These are phyloP conservation scores for Cordyceps cateniannulata DNA, from an alignment of 2,329 filamentous ascomycete genomes.

Conservation along the genomic window DNA sequence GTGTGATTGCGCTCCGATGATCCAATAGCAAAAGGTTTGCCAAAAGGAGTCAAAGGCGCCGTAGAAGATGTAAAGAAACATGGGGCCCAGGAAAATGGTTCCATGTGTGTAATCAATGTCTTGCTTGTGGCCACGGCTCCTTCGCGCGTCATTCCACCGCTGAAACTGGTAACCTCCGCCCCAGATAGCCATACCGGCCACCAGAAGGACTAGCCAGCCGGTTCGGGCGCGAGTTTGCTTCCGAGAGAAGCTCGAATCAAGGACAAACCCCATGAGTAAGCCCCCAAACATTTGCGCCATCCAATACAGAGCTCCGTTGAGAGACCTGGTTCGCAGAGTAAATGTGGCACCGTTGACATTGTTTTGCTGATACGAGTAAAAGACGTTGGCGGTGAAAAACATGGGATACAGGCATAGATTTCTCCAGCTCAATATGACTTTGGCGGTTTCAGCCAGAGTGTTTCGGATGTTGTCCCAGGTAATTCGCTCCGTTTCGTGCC, in stretches of 20 bases:
- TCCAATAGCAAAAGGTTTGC: conserved; percentile 92
- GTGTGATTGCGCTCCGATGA: conserved; percentile 19
- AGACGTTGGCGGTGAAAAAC: conserved; percentile 68
- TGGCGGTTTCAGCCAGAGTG: conserved; percentile 27
- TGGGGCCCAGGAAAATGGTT: conserved; percentile 59
- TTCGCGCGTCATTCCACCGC: conserved; percentile 41
- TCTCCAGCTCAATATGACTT: conserved; percentile 64
- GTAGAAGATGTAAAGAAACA: conserved; percentile 88
- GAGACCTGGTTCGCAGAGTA: conserved; percentile 65
- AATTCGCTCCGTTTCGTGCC: neutral
- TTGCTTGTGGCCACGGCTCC: conserved; percentile 19
- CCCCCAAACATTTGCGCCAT: conserved; percentile 72
- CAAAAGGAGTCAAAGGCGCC: conserved; percentile 84
- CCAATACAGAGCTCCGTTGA: conserved; percentile 79
- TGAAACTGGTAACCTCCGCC: conserved; percentile 59
- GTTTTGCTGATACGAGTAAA: conserved; percentile 82
- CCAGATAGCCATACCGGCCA: conserved; percentile 47
- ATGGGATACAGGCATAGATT: conserved; percentile 79
- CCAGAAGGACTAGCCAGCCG: conserved; percentile 31
- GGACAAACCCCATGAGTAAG: conserved; percentile 61
- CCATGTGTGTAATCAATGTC: conserved; percentile 22
- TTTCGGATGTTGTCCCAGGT: conserved; percentile 45
- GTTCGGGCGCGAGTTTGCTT: conserved; percentile 51
- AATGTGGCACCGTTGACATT: conserved; percentile 64
- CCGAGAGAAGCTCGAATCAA: conserved; percentile 53